phyloP scores from a whole-genome alignment of 768 basidiomycete genomes.

The Obba rivulosa region DNA sequence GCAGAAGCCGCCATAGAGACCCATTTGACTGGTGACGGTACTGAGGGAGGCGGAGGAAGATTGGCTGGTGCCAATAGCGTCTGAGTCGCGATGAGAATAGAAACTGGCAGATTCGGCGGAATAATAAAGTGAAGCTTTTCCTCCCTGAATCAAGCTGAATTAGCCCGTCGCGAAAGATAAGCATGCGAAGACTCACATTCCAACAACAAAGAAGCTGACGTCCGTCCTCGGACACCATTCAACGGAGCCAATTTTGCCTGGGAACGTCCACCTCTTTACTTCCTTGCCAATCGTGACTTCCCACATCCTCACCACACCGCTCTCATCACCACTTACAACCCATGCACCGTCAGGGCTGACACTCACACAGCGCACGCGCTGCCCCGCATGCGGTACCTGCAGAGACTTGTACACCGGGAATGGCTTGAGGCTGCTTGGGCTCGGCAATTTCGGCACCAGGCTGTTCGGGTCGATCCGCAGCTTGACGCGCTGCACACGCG shows the following conservation, averaged over 20 bases:
- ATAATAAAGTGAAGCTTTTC: constrained; percentile 75
- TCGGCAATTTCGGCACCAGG: constrained; percentile 91
- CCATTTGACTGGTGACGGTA: constrained; percentile 72
- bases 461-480: constrained; percentile 90
- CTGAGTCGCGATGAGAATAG: constrained; percentile 54
- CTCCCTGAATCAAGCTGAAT: no score
- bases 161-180: not conserved
- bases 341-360: constrained; percentile 88
- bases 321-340: constrained; percentile 89
- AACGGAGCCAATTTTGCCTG: constrained; percentile 71
- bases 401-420: constrained; percentile 88
- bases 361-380: constrained; percentile 68
- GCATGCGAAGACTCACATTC: constrained; percentile 51
- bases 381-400: constrained; percentile 58
- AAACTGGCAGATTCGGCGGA: constrained; percentile 68
- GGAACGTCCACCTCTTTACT: constrained; percentile 81
- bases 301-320: constrained; percentile 84
- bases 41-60: constrained; percentile 51
- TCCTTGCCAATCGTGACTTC: constrained; percentile 87
- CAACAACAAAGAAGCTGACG: constrained; percentile 72
- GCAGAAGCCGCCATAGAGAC: constrained; percentile 38
- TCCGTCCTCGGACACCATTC: constrained; percentile 94
- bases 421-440: constrained; percentile 83
- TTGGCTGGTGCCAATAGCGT: constrained; percentile 55
- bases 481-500: constrained; percentile 80